These are phyloP conservation scores for Ascomycota sp. DNA, from an alignment of 2,329 filamentous ascomycete genomes.

Conservation along the genomic window DNA sequence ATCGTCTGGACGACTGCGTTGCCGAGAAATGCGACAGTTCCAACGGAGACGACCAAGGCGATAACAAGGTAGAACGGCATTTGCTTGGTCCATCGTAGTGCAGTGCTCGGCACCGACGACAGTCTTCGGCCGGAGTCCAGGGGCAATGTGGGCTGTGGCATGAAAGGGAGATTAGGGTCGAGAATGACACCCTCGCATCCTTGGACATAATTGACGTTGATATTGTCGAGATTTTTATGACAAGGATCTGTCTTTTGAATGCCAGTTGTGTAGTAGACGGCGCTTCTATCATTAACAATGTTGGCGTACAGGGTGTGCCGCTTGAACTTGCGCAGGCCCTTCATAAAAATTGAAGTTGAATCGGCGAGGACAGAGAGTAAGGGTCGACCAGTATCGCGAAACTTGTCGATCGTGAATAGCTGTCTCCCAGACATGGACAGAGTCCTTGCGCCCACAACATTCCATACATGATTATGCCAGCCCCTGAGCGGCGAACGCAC, in stretches of 20 bases:
- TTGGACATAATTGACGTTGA: slow-evolving; percentile 50
- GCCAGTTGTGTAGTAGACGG: slow-evolving; percentile 61
- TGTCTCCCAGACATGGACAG: slow-evolving; percentile 69
- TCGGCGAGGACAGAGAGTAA: slow-evolving; percentile 66
- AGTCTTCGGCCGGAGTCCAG: slow-evolving; percentile 7
- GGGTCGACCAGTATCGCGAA: slow-evolving; percentile 61
- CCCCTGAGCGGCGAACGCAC: slow-evolving; percentile 47
- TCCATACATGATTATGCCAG: slow-evolving; percentile 47
- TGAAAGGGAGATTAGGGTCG: slow-evolving; percentile 40
- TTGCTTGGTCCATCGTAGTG: slow-evolving; percentile 20
- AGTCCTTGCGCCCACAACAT: slow-evolving; percentile 60
- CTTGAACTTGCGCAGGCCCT: slow-evolving; percentile 52
- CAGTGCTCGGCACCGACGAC: slow-evolving; percentile 11
- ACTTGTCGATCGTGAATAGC: slow-evolving; percentile 67
- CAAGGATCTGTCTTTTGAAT: slow-evolving; percentile 64
- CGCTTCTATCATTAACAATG: slow-evolving; percentile 63
- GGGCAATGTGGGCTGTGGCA: slow-evolving; percentile 17
- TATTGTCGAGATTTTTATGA: slow-evolving; percentile 32
- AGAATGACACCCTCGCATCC: slow-evolving; percentile 58
- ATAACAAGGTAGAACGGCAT: slow-evolving; percentile 44
- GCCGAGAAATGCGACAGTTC: slow-evolving; percentile 44
- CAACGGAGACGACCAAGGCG: slow-evolving; percentile 50
- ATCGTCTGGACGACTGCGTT: slow-evolving; percentile 60
- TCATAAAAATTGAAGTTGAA: slow-evolving; percentile 64
- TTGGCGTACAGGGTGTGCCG: slow-evolving; percentile 65